These are phyloP conservation scores for Fusarium chlamydosporum DNA, from an alignment of 2,329 filamentous ascomycete genomes.

Conservation along the genomic window DNA sequence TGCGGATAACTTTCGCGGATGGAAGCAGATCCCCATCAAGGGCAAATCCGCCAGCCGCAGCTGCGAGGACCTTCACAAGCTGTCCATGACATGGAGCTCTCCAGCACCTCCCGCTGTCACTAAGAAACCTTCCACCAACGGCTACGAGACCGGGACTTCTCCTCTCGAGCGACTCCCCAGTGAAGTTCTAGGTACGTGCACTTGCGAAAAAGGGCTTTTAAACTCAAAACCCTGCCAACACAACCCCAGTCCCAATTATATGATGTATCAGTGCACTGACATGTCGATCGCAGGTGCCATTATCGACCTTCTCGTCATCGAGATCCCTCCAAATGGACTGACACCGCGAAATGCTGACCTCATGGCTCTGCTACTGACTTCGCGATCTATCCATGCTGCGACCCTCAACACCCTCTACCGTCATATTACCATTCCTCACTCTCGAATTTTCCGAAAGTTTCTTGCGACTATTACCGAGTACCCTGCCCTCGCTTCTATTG, in stretches of 20 bases:
- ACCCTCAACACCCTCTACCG: slow-evolving; percentile 82
- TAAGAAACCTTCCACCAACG: slow-evolving; percentile 48
- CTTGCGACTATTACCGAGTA: slow-evolving; percentile 77
- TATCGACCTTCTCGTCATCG: slow-evolving; percentile 79
- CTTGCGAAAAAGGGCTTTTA: slow-evolving; percentile 11
- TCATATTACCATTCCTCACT: slow-evolving; percentile 86
- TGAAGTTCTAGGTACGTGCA: slow-evolving; percentile 76
- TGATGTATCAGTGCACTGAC: slow-evolving; percentile 41
- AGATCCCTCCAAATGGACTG: slow-evolving; percentile 79
- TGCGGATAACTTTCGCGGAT: slow-evolving; percentile 70
- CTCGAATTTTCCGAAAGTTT: slow-evolving; percentile 86
- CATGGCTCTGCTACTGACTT: slow-evolving; percentile 81
- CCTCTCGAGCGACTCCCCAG: slow-evolving; percentile 76
- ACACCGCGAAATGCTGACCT: slow-evolving; percentile 83
- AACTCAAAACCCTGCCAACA: slow-evolving; percentile 20
- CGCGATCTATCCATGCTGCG: slow-evolving; percentile 78
- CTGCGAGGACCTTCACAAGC: slow-evolving; percentile 70
- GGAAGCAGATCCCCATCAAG: slow-evolving; percentile 73
- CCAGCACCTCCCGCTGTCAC: slow-evolving; percentile 53
- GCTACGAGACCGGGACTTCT: slow-evolving; percentile 63
- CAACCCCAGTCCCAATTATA: slow-evolving; percentile 32
- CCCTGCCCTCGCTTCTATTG: slow-evolving; percentile 78
- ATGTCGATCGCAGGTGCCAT: slow-evolving; percentile 70
- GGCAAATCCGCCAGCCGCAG: slow-evolving; percentile 73
- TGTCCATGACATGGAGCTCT: slow-evolving; percentile 69